These are phyloP conservation scores for Geotrichum carabidarum DNA, from an alignment of 1,139 yeast species.

Conservation along the genomic window DNA sequence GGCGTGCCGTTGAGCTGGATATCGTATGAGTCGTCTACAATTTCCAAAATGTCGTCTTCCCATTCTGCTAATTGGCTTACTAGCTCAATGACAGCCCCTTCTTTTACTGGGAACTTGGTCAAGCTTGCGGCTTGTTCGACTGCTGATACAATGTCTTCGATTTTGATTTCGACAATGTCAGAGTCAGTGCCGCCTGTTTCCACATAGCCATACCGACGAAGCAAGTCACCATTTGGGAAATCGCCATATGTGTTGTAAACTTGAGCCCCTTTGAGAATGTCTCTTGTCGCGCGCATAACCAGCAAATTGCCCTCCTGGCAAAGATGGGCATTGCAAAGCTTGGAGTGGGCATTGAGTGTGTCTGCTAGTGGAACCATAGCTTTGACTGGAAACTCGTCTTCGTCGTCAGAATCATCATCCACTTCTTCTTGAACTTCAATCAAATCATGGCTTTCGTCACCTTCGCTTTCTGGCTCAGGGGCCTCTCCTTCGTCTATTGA, in stretches of 20 bases:
- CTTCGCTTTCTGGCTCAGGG: conserved; percentile 37
- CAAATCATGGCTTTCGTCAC: conserved; percentile 34
- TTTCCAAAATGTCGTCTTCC: conserved; percentile 27
- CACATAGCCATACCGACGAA: conserved; percentile 87
- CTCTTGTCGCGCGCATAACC: conserved; percentile 64
- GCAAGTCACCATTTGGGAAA: conserved; percentile 79
- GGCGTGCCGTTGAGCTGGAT: conserved; percentile 28
- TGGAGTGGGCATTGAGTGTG: conserved; percentile 79
- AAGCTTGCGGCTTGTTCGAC: conserved; percentile 20
- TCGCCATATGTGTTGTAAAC: conserved; percentile 86
- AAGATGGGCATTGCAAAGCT: conserved; percentile 69
- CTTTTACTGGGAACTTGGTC: conserved; percentile 18
- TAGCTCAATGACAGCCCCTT: conserved; percentile 16
- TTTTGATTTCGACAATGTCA: conserved; percentile 71
- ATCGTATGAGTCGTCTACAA: conserved; percentile 36
- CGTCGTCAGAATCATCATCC: conserved; percentile 38
- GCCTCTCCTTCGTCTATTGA: conserved; percentile 33
- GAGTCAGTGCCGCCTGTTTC: conserved; percentile 67
- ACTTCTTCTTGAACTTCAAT: conserved; percentile 30
- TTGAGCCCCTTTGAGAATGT: conserved; percentile 63
- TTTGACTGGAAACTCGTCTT: conserved; percentile 51
- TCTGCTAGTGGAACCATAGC: conserved; percentile 95
- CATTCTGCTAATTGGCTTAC: conserved; percentile 14
- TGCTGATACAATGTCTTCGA: conserved; percentile 24
- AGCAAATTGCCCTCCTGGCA: conserved; percentile 39